Evolutionary conservation across 2,329 filamentous ascomycete genomes (phyloP).

Genomic region (Penicillium hordei): DNA sequence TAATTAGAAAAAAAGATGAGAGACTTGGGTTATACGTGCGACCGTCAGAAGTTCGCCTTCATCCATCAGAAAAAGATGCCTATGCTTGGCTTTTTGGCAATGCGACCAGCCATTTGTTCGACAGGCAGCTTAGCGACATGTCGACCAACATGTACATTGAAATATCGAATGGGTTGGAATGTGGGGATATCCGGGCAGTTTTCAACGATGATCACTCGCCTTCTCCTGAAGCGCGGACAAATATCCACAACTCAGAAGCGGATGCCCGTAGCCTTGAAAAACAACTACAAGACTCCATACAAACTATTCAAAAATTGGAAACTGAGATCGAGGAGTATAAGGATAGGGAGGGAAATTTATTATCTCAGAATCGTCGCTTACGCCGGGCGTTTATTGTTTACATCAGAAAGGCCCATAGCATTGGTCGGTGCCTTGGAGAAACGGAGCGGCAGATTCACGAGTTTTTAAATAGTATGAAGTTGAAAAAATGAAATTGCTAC

Average conservation of each 20-base stretch:
- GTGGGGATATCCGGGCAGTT: background rate
- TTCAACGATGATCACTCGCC: background rate
- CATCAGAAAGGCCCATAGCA: background rate
- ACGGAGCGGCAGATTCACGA: background rate
- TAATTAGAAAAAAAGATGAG: background rate
- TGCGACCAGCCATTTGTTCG: slow-evolving; percentile 2
- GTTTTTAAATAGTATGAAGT: slow-evolving; percentile 6
- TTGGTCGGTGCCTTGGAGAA: background rate
- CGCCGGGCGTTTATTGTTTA: background rate
- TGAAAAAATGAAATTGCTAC: slow-evolving; percentile 1
- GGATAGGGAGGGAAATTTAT: background rate
- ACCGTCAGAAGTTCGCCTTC: slow-evolving; percentile 9
- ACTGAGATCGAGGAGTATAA: background rate
- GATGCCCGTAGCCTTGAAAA: background rate
- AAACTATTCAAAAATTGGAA: slow-evolving; percentile 3
- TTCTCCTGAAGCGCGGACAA: background rate
- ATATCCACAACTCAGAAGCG: background rate
- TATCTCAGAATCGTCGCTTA: slow-evolving; percentile 2
- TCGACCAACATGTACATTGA: slow-evolving; percentile 9
- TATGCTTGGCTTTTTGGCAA: slow-evolving; percentile 2
- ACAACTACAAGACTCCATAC: background rate
- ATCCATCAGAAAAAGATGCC: slow-evolving; percentile 2
- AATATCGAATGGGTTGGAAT: background rate
- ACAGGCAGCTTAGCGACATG: slow-evolving; percentile 9
- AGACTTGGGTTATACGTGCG: background rate